A percentile compares a stretch with the other conserved stretches of the same genome.
Evolutionary conservation across 2,329 filamentous ascomycete species (phyloP).

Genomic region (Colletotrichum sp.): DNA sequence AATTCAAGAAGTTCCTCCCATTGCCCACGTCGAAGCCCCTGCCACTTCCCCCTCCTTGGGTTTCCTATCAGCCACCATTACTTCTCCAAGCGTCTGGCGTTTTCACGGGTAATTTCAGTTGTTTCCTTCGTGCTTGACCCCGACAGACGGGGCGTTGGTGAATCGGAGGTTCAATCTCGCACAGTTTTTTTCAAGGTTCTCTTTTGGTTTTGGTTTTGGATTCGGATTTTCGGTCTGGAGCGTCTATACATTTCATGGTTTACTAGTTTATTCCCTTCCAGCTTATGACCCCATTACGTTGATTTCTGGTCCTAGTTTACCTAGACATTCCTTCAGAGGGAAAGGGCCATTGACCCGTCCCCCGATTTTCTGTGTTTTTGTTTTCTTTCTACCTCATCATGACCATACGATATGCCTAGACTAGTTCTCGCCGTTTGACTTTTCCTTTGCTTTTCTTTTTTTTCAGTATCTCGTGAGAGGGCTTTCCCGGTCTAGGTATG

Average conservation of each 20-base stretch:
- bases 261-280: neutral
- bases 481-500: neutral
- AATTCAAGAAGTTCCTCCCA: constrained; percentile 21
- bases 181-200: neutral
- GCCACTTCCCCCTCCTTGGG: neutral
- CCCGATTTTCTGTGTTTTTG: neutral
- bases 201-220: neutral
- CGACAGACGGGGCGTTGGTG: neutral
- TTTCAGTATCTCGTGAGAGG: neutral
- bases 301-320: neutral
- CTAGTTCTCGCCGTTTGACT: neutral
- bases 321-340: neutral
- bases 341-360: neutral
- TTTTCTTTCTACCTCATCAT: neutral
- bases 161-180: neutral
- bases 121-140: neutral
- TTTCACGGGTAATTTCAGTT: neutral
- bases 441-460: neutral
- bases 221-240: neutral
- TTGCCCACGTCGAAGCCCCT: neutral
- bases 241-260: neutral
- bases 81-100: neutral
- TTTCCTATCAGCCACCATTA: neutral
- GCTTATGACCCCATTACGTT: neutral
- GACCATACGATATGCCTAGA: neutral